These are phyloP conservation scores for Trichophyton schoenleinii DNA, from an alignment of 2,329 filamentous ascomycete genomes.

Conservation along the genomic window DNA sequence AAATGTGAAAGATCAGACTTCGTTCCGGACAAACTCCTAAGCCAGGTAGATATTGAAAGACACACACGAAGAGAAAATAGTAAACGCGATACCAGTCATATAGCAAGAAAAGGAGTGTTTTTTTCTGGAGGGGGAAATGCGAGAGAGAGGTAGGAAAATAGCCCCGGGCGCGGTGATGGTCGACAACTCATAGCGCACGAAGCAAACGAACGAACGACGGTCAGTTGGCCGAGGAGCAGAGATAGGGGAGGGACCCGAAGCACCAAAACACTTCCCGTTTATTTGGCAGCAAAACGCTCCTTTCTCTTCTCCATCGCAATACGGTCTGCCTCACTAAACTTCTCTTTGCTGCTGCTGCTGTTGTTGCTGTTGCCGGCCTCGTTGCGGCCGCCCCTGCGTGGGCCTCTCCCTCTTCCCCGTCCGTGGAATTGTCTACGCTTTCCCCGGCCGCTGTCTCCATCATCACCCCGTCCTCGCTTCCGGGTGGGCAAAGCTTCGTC, in stretches of 20 bases:
- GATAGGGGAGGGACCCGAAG: background rate
- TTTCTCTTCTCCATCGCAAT: conserved; percentile 36
- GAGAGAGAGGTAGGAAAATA: background rate
- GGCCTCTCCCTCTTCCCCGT: conserved; percentile 15
- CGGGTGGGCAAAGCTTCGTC: conserved; percentile 35
- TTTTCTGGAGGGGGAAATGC: background rate
- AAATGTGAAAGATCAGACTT: conserved; percentile 2
- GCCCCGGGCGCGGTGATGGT: background rate
- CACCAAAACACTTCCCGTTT: background rate
- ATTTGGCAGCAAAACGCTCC: conserved; percentile 29
- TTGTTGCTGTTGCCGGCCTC: background rate
- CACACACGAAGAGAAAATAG: background rate
- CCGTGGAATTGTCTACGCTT: conserved; percentile 28
- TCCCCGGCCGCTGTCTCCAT: conserved; percentile 26
- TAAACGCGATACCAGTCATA: background rate
- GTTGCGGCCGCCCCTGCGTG: conserved; percentile 8
- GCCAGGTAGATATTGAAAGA: background rate
- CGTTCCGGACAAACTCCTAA: background rate
- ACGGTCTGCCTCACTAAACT: conserved; percentile 31
- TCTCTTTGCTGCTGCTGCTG: background rate
- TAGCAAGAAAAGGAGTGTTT: background rate
- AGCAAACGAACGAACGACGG: background rate
- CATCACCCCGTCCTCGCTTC: conserved; percentile 30
- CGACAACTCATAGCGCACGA: background rate
- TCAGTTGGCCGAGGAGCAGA: background rate